Conservation (phyloP, 805 yeast species). For the Komagataella phaffii region DNA sequence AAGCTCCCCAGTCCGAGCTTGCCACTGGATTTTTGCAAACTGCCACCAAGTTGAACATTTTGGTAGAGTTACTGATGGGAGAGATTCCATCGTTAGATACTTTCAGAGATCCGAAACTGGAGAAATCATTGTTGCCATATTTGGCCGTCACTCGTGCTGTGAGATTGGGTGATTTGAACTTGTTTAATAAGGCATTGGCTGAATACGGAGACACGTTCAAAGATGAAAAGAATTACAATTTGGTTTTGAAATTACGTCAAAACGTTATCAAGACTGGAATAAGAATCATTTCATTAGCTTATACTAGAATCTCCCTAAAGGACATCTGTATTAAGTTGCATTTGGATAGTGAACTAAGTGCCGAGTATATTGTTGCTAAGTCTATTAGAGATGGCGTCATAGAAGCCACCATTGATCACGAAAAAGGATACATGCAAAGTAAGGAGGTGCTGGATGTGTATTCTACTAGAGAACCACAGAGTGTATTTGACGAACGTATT, state of each 20-base stretch:
- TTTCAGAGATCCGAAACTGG: constrained; percentile 53
- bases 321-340: constrained; percentile 90
- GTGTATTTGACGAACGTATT: constrained; percentile 84
- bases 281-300: constrained; percentile 81
- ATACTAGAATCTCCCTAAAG: constrained; percentile 79
- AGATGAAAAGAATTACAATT: constrained; percentile 68
- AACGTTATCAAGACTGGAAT: constrained; percentile 97
- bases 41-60: constrained; percentile 76
- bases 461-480: constrained; percentile 78
- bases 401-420: constrained; percentile 88
- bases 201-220: constrained; percentile 49
- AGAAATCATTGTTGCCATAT: constrained; percentile 62
- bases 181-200: constrained; percentile 59
- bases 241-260: constrained; percentile 83
- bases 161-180: constrained; percentile 75
- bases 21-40: constrained; percentile 83
- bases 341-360: constrained; percentile 87
- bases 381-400: constrained; percentile 96
- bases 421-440: constrained; percentile 82
- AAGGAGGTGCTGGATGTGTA: constrained; percentile 79
- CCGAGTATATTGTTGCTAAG: constrained; percentile 93
- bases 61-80: constrained; percentile 89
- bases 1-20: constrained; percentile 81
- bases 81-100: constrained; percentile 85
- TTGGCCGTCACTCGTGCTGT: constrained; percentile 85